Evolutionary conservation across 1,139 yeast genomes (phyloP).

Genomic region (Candida dubliniensis): DNA sequence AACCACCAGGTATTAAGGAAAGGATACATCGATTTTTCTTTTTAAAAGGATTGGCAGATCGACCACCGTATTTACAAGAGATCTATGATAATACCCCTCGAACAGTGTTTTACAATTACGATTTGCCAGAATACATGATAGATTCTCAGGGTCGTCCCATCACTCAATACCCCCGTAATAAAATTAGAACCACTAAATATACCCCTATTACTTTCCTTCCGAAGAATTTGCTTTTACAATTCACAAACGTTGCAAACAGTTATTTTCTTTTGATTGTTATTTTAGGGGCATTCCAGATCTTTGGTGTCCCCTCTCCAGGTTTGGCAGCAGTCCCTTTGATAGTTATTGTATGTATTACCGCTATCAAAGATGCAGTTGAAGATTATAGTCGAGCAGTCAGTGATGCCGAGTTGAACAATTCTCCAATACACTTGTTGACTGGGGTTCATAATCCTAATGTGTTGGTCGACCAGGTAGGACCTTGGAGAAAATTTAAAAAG

Average conservation of each 20-base stretch:
- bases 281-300: slow-evolving; percentile 82
- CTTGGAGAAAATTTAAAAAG: slow-evolving; percentile 68
- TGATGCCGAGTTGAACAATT: slow-evolving; percentile 85
- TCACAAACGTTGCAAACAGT: slow-evolving; percentile 84
- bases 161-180: slow-evolving; percentile 70
- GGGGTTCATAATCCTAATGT: slow-evolving; percentile 78
- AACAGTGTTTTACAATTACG: slow-evolving; percentile 38
- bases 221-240: slow-evolving; percentile 76
- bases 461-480: slow-evolving; percentile 60
- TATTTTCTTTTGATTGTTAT: slow-evolving; percentile 82
- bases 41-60: slow-evolving; percentile 29
- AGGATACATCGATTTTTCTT: slow-evolving; percentile 30
- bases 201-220: slow-evolving; percentile 89
- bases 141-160: slow-evolving; percentile 56
- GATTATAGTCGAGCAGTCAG: slow-evolving; percentile 81
- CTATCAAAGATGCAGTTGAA: slow-evolving; percentile 89
- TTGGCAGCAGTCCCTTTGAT: slow-evolving; percentile 91
- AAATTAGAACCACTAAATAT: slow-evolving; percentile 93
- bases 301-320: slow-evolving; percentile 90
- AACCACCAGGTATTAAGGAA: slow-evolving; percentile 35
- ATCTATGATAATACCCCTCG: slow-evolving; percentile 39
- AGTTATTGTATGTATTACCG: slow-evolving; percentile 86
- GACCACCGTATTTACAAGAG: slow-evolving; percentile 38
- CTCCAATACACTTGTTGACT: slow-evolving; percentile 71
- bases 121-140: slow-evolving; percentile 31